Base-by-base conservation (phyloP, 192 early-diverging fungal species). In the Lunasporangiospora selenospora region DNA sequence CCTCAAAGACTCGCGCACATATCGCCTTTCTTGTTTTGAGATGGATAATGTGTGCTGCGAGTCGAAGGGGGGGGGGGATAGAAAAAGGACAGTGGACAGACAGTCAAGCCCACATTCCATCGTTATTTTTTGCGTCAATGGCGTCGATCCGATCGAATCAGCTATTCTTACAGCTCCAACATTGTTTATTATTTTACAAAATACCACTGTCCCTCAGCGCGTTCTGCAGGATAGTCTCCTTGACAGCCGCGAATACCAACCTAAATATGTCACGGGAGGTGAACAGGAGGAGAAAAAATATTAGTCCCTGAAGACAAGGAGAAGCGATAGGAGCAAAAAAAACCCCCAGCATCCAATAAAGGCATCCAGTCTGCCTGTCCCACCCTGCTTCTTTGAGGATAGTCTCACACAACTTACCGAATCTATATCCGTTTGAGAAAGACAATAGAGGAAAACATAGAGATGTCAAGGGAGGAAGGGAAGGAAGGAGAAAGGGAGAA, bases 161-260 rank as follows among this genome's bases (percentile, higher is more conserved):
- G 30, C 30, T n/a, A 3, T 26, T 16, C n/a, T n/a, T n/a, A n/a
- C n/a, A n/a, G n/a, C n/a, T n/a, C n/a, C n/a, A n/a, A n/a, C n/a
- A n/a, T n/a, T n/a, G n/a, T n/a, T n/a, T n/a, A 15, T 19, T 18
- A 24, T 45, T 34, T 63, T 44, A 88, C 56, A 88, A 61, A 43
- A 92, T 92, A 30, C 90, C 90, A 42, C 84, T 87, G 53, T 92
- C 89, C 59, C 85, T 81, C 19, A 92, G 78, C 6, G 90, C 88
- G 60, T 93, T 92, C 77, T 94, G 93, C 49, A 95, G 78, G 46
- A 94, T 92, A 2, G 92, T 95, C 54, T 95, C 93, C 61, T 94
- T 93, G 57, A 95, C 91, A 33, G 93, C 94, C 8, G 92, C 90
- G 83, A 95, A 95, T 27, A 95, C 94, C 24, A 94, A 78, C 37